Conservation (phyloP, 1,139 yeast species). For the Arxiozyma heterogenica region DNA sequence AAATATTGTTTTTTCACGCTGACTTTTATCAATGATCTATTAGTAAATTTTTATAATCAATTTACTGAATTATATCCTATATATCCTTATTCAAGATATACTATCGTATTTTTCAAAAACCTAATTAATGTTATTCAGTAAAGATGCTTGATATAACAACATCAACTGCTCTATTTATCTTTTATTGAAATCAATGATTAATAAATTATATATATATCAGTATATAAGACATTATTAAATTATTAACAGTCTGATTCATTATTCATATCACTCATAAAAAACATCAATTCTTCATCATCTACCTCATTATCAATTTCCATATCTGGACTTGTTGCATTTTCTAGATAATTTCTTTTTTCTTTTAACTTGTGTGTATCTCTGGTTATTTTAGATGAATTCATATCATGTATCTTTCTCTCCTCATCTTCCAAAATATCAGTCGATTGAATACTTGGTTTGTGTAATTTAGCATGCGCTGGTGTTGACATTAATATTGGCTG, state of each 20-base stretch:
- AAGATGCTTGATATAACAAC: not conserved
- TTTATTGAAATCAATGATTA: no score
- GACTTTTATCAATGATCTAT: no score
- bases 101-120: no score
- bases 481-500: constrained; percentile 33
- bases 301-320: constrained; percentile 32
- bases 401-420: constrained; percentile 4
- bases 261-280: constrained; percentile 88
- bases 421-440: constrained; percentile 16
- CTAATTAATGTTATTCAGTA: not conserved
- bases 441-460: constrained; percentile 30
- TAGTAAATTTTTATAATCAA: no score
- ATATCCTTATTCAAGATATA: no score
- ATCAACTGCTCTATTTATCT: not conserved
- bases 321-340: not conserved
- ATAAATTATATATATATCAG: not conserved
- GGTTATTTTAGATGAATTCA: not conserved
- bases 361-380: constrained; percentile 6
- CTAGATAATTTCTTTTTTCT: not conserved
- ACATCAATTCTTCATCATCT: constrained; percentile 73
- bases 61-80: no score
- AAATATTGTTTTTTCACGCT: no score
- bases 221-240: not conserved
- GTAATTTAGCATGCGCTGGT: constrained; percentile 34
- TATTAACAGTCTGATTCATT: constrained; percentile 12